phyloP scores from a whole-genome alignment of 1,284 basidiomycete genomes.

The Kalmanozyma brasiliensis region DNA sequence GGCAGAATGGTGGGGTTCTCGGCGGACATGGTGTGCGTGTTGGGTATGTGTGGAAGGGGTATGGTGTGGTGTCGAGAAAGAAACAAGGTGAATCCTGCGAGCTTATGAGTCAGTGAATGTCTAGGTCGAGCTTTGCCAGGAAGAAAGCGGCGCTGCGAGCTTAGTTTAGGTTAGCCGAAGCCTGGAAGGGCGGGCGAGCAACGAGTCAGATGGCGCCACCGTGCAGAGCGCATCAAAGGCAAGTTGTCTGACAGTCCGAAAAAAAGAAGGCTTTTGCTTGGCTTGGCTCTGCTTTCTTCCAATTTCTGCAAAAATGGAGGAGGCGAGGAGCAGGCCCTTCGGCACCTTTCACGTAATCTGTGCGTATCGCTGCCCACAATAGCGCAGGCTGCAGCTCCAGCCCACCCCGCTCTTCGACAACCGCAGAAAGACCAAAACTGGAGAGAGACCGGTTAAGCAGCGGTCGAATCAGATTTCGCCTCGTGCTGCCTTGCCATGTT shows the following conservation, averaged over 20 bases:
- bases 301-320: not conserved
- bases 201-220: constrained; percentile 2
- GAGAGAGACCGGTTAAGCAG: not conserved
- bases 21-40: constrained; percentile 57
- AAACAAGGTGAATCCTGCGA: constrained; percentile 8
- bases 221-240: not conserved
- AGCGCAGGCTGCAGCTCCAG: not conserved
- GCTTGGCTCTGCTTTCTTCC: too few relatives aligned
- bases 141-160: constrained; percentile 3
- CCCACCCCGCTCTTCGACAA: not conserved
- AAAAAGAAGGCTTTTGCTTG: too few relatives aligned
- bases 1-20: constrained; percentile 67
- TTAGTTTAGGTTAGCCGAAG: constrained; percentile 10
- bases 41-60: constrained; percentile 6
- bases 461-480: constrained; percentile 6
- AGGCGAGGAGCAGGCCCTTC: not conserved
- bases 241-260: too few relatives aligned
- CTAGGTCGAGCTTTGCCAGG: not conserved
- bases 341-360: constrained; percentile 1
- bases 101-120: too few relatives aligned
- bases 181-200: not conserved
- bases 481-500: not conserved
- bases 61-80: not conserved
- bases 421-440: not conserved
- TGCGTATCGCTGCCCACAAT: not conserved